Conservation (phyloP, 163 green algal species). For the Volvox carteri region DNA sequence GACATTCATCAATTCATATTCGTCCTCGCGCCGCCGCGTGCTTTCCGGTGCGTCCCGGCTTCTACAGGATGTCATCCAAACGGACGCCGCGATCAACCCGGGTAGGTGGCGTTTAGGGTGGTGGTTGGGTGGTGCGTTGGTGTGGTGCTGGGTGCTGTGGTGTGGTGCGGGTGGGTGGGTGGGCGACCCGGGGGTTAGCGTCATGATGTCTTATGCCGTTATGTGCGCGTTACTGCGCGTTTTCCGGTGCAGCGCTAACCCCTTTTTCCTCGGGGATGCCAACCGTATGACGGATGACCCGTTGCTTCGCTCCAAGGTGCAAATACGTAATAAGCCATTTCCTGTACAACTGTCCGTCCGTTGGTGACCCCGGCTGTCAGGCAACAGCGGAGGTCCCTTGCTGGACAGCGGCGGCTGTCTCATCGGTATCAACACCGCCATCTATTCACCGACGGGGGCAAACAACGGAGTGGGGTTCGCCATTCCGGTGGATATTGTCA, state of each 20-base stretch:
- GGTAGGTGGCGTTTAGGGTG: constrained; percentile 42
- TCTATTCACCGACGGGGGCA: constrained; percentile 69
- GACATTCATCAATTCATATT: no score
- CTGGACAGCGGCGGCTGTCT: constrained; percentile 90
- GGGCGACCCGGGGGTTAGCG: not conserved
- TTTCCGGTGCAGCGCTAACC: no score
- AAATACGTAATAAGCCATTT: no score
- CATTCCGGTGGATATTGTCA: constrained; percentile 89
- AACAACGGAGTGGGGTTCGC: constrained; percentile 91
- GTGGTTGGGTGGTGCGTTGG: not conserved
- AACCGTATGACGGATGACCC: no score
- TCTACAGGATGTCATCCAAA: constrained; percentile 95
- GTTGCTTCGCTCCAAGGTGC: no score
- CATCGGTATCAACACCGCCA: constrained; percentile 96
- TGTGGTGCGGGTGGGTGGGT: not conserved
- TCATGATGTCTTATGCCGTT: no score
- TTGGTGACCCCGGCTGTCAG: constrained; percentile 54
- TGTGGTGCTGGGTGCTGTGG: not conserved
- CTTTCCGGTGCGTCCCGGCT: no score
- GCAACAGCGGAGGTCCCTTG: constrained; percentile 94
- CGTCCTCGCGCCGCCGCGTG: no score
- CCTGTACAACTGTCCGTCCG: no score
- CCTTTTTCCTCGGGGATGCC: no score
- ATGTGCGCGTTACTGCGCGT: no score
- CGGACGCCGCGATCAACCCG: constrained; percentile 96